phyloP scores from a whole-genome alignment of 768 basidiomycete genomes.

The Psilocybe cyanescens region DNA sequence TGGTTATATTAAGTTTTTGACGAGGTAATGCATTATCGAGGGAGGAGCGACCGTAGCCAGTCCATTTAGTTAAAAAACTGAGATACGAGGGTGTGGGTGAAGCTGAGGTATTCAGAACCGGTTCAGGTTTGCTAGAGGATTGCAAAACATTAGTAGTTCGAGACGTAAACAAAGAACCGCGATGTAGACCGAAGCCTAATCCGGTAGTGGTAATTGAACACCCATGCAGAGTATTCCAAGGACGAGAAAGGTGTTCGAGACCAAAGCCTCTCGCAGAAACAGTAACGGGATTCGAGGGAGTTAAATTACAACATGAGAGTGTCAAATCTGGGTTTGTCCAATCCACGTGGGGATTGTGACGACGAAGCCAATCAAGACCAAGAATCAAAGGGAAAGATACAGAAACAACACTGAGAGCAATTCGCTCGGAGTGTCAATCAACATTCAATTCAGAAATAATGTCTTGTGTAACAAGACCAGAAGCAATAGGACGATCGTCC shows the following conservation, averaged over 20 bases:
- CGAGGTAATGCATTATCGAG: conserved; percentile 7
- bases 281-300: conserved; percentile 17
- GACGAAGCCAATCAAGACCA: conserved; percentile 39
- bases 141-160: background rate
- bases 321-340: conserved; percentile 30
- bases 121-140: conserved; percentile 9
- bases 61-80: conserved; percentile 17
- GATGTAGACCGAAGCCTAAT: conserved; percentile 33
- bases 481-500: conserved; percentile 40
- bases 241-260: conserved; percentile 20
- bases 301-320: conserved; percentile 29
- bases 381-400: conserved; percentile 38
- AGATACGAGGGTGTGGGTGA: conserved; percentile 8
- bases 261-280: conserved; percentile 27
- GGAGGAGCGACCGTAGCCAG: conserved; percentile 24
- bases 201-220: conserved; percentile 22
- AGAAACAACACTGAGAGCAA: conserved; percentile 33
- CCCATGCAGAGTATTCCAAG: conserved; percentile 8
- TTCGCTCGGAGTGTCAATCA: conserved; percentile 31
- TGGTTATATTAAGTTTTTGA: conserved; percentile 17
- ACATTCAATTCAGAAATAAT: conserved; percentile 31
- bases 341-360: conserved; percentile 38
- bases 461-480: conserved; percentile 43
- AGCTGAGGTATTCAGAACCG: background rate
- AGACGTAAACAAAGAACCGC: conserved; percentile 8